Conservation (phyloP, 2,329 filamentous ascomycete species). For the Xylariaceae sp. region DNA sequence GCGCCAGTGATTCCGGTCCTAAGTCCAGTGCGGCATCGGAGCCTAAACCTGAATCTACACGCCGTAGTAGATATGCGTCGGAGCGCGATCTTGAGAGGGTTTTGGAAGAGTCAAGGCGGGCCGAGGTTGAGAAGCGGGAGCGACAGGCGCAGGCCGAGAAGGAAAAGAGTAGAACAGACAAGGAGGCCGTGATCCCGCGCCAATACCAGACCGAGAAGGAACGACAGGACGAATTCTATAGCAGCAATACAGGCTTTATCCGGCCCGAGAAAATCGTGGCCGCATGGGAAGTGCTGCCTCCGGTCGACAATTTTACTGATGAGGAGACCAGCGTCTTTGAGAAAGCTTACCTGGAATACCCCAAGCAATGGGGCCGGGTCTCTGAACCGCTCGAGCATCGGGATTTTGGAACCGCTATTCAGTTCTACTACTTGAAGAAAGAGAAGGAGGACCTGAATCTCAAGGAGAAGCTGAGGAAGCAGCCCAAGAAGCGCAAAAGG, state of each 20-base stretch:
- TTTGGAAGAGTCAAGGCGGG: slow-evolving; percentile 64
- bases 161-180: slow-evolving; percentile 64
- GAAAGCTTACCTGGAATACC: slow-evolving; percentile 66
- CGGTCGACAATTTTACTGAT: slow-evolving; percentile 67
- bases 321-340: slow-evolving; percentile 68
- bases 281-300: slow-evolving; percentile 66
- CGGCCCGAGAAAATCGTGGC: slow-evolving; percentile 62
- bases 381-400: slow-evolving; percentile 61
- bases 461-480: slow-evolving; percentile 68
- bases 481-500: slow-evolving; percentile 54
- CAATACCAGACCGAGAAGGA: slow-evolving; percentile 62
- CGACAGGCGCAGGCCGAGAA: slow-evolving; percentile 59
- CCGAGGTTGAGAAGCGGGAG: slow-evolving; percentile 65
- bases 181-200: slow-evolving; percentile 68
- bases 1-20: slow-evolving; percentile 31
- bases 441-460: slow-evolving; percentile 71
- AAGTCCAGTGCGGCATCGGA: slow-evolving; percentile 43
- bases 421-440: slow-evolving; percentile 80
- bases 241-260: slow-evolving; percentile 60
- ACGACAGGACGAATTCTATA: slow-evolving; percentile 52
- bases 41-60: slow-evolving; percentile 47
- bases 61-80: slow-evolving; percentile 56
- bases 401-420: slow-evolving; percentile 74
- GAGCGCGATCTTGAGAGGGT: slow-evolving; percentile 70
- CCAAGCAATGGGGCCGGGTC: slow-evolving; percentile 79